Percentiles rank a stretch among this genome's conserved stretches.
These are phyloP conservation scores for Sclerotinia spermophila DNA, from an alignment of 2,329 filamentous ascomycete genomes.

Conservation along the genomic window DNA sequence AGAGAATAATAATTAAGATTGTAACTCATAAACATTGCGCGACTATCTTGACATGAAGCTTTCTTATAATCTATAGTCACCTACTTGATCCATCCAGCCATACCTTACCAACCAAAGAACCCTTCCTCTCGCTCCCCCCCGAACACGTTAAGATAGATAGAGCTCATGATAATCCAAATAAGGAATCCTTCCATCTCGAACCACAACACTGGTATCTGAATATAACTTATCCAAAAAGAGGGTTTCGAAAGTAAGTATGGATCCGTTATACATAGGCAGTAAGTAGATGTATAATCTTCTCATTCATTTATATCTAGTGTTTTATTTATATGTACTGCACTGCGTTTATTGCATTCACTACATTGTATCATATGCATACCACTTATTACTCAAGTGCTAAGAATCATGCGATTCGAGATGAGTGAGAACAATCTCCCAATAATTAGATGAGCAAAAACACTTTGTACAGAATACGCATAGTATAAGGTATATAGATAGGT, in stretches of 20 bases:
- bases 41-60: neutral
- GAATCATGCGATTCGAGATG: neutral
- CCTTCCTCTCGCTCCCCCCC: accelerated
- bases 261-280: no score
- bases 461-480: no score
- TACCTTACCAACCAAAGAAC: neutral
- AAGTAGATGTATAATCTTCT: no score
- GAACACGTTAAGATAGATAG: neutral
- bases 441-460: no score
- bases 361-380: neutral
- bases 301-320: no score
- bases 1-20: neutral
- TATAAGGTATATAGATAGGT: no score
- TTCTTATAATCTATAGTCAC: neutral
- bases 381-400: accelerated
- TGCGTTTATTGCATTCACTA: neutral
- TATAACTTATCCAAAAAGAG: no score
- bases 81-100: neutral
- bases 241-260: no score
- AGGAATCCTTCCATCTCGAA: neutral
- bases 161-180: neutral
- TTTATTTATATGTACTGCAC: neutral
- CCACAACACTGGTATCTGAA: no score
- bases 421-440: no score
- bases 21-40: neutral